These are phyloP conservation scores for Globisporangium echinulatum DNA, from an alignment of 352 stramenopile genomes.

Conservation along the genomic window DNA sequence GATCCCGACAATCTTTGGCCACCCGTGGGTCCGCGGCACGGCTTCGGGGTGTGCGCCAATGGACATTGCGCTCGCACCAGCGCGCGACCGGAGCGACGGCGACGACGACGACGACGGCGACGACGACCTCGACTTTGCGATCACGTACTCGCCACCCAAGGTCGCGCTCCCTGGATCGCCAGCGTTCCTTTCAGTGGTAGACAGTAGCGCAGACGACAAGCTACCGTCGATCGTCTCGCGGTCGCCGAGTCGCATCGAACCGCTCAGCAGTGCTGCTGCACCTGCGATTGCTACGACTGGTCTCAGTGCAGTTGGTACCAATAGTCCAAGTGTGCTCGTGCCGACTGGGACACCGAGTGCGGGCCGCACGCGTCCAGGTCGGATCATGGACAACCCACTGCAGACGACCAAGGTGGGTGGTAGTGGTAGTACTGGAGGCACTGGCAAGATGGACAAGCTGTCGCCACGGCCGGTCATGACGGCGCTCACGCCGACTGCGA, in stretches of 20 bases:
- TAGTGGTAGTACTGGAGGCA: too few species aligned
- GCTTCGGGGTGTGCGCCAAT: constrained; percentile 24
- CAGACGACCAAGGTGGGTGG: constrained; percentile 21
- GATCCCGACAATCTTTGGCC: constrained; percentile 82
- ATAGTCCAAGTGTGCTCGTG: constrained; percentile 4
- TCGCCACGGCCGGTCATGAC: constrained; percentile 28
- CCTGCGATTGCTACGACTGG: background rate
- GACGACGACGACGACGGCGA: constrained; percentile 32
- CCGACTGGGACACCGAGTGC: constrained; percentile 26
- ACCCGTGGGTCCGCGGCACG: constrained; percentile 68
- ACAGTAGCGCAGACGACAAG: constrained; percentile 30
- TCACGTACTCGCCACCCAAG: constrained; percentile 37
- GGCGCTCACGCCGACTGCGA: constrained; percentile 20
- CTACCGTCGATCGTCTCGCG: constrained; percentile 49
- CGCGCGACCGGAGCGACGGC: constrained; percentile 16
- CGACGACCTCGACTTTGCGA: constrained; percentile 43
- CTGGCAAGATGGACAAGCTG: constrained; percentile 34
- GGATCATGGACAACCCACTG: constrained; percentile 50
- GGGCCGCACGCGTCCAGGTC: constrained; percentile 22
- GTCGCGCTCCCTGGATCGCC: constrained; percentile 19
- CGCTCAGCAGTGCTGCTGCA: constrained; percentile 5
- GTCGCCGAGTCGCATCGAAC: constrained; percentile 34
- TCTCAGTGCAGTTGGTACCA: constrained; percentile 6
- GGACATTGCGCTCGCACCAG: constrained; percentile 16
- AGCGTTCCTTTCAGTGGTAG: constrained; percentile 15